These are phyloP conservation scores for Porpolomopsis calyptriformis DNA, from an alignment of 768 basidiomycete species.

Conservation along the genomic window DNA sequence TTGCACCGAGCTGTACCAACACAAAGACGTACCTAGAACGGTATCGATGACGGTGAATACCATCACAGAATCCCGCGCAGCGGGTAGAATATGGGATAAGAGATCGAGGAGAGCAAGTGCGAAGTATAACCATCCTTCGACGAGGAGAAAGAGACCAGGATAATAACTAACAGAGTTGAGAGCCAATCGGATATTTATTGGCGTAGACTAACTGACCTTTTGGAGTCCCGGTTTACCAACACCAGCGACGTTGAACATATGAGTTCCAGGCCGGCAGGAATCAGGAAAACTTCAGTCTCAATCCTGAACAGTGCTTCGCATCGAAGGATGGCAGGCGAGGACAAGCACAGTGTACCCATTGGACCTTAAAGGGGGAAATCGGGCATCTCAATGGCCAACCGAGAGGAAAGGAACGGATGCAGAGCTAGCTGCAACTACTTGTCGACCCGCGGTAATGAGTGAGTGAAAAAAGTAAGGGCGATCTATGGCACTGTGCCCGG, in stretches of 20 bases:
- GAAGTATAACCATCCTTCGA: conserved; percentile 55
- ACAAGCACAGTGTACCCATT: conserved; percentile 57
- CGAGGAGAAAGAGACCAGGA: conserved; percentile 36
- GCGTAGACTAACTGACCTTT: conserved; percentile 31
- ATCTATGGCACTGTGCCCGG: not conserved
- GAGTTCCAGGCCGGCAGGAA: conserved; percentile 55
- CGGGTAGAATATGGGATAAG: conserved; percentile 44
- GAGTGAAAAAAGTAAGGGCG: conserved; percentile 6
- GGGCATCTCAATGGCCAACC: conserved; percentile 27
- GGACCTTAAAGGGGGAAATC: conserved; percentile 11
- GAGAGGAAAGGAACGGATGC: conserved; percentile 34
- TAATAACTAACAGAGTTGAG: conserved; percentile 31
- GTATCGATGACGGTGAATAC: conserved; percentile 48
- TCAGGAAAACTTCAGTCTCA: conserved; percentile 41
- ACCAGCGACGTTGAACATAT: conserved; percentile 47
- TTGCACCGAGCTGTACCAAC: not conserved
- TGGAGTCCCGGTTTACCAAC: conserved; percentile 35
- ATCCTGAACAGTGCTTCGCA: conserved; percentile 42
- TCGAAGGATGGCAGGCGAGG: conserved; percentile 59
- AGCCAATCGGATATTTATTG: conserved; percentile 2
- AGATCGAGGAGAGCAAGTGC: conserved; percentile 49
- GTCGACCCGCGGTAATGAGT: conserved; percentile 17
- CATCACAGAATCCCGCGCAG: conserved; percentile 33
- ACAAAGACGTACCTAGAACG: conserved; percentile 41
- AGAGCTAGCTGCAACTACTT: conserved; percentile 31